phyloP scores from a whole-genome alignment of 2,329 filamentous ascomycete species.

The Dactylellina drechsleri region DNA sequence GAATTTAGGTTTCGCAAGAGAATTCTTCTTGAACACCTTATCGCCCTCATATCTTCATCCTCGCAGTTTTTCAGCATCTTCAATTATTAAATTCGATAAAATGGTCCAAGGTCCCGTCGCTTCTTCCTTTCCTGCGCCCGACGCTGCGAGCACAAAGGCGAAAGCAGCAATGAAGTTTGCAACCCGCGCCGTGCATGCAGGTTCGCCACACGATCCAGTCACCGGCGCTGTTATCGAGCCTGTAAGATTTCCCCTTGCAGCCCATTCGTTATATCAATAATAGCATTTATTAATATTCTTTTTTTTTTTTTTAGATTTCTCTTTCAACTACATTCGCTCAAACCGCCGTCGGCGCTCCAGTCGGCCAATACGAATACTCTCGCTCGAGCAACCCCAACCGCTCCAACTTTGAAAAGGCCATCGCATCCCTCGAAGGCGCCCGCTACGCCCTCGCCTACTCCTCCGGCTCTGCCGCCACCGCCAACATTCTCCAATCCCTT shows the following conservation, averaged over 20 bases:
- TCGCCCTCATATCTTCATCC: slow-evolving; percentile 7
- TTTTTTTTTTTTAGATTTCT: slow-evolving; percentile 72
- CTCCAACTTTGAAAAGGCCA: slow-evolving; percentile 89
- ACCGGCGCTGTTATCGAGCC: slow-evolving; percentile 96
- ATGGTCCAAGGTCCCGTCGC: slow-evolving; percentile 41
- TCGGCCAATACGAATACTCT: slow-evolving; percentile 92
- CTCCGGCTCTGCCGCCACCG: slow-evolving; percentile 92
- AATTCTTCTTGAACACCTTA: slow-evolving; percentile 16
- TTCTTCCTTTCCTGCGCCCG: neutral
- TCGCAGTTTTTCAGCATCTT: slow-evolving; percentile 7
- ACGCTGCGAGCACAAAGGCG: slow-evolving; percentile 61
- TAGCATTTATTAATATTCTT: neutral
- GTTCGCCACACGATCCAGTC: slow-evolving; percentile 85
- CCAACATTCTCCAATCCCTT: slow-evolving; percentile 90
- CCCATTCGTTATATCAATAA: slow-evolving; percentile 6
- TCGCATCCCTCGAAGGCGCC: slow-evolving; percentile 91
- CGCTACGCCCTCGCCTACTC: slow-evolving; percentile 93
- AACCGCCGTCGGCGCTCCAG: slow-evolving; percentile 82
- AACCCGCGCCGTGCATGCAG: slow-evolving; percentile 93
- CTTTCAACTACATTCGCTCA: slow-evolving; percentile 98
- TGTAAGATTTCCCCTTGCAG: slow-evolving; percentile 62
- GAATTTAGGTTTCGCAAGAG: neutral
- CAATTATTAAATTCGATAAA: neutral
- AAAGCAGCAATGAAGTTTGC: slow-evolving; percentile 81
- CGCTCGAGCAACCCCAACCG: slow-evolving; percentile 94